These are phyloP conservation scores for Austroboletus sp. DNA, from an alignment of 1,284 basidiomycete genomes.

Conservation along the genomic window DNA sequence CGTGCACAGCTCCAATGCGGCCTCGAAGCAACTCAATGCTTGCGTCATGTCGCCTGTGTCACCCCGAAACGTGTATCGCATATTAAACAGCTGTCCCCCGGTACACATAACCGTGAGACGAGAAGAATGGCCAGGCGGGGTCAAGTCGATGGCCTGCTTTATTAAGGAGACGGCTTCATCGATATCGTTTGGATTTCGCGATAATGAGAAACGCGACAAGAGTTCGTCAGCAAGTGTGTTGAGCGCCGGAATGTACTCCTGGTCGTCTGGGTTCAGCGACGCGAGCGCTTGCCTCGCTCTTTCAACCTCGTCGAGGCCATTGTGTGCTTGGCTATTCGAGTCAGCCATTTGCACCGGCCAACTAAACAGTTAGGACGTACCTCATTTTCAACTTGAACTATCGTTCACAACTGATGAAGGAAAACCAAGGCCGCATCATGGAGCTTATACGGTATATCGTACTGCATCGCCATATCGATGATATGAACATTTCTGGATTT, in stretches of 20 bases:
- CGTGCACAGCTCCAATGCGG: conserved; percentile 10
- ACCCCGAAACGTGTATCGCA: conserved; percentile 18
- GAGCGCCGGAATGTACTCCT: conserved; percentile 16
- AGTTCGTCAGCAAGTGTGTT: conserved; percentile 9
- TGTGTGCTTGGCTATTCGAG: conserved; percentile 5
- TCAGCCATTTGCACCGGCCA: background rate
- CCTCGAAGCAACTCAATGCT: conserved; percentile 16
- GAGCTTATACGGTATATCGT: background rate
- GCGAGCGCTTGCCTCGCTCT: conserved; percentile 13
- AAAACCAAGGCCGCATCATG: background rate
- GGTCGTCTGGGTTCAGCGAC: conserved; percentile 8
- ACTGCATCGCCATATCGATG: background rate
- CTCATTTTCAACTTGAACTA: conserved; percentile 7
- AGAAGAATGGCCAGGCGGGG: conserved; percentile 5
- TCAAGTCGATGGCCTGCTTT: conserved; percentile 8
- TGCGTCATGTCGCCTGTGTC: conserved; percentile 14
- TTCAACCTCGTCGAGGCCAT: conserved; percentile 12
- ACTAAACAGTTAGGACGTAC: conserved; percentile 1
- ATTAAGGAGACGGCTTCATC: conserved; percentile 16
- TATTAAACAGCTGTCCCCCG: conserved; percentile 10
- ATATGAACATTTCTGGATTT: background rate
- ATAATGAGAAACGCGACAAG: conserved; percentile 14
- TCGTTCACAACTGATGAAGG: background rate
- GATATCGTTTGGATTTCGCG: conserved; percentile 15
- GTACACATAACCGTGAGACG: conserved; percentile 11